Evolutionary conservation across 345 rosid genomes (phyloP), one percentile per base, ranked within the genome.

Genomic region (Raphanus sativus): DNA sequence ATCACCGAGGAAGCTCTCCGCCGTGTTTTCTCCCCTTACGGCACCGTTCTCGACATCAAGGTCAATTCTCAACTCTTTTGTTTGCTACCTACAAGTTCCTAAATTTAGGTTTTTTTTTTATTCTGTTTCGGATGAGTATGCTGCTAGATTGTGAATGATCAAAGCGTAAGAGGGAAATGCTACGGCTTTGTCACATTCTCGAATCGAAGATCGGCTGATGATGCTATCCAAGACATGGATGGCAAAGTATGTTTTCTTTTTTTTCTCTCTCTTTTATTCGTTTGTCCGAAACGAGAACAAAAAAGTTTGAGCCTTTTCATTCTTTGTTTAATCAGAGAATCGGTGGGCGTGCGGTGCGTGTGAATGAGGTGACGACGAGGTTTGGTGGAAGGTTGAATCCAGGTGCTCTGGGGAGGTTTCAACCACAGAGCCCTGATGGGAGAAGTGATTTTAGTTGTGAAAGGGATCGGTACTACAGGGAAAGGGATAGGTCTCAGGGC

Each of bases 171-270:
- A 74, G 98, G 97, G 72, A 91, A 88, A 77, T 90, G 95, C 80
- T 92, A 87, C 71, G 91, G 93, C 61, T 92, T 94, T 75, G 95
- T 92, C 60, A 94, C 97, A 59, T 94, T 84, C 72, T 73, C 89
- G 38, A 90, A 87, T 67, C 97, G 90, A 60, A 79, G 97, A 67
- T 90, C 95, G 0, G 97, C 91, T 5, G 69, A 73, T 82, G 95
- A 87, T 77, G 98, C 98, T 68, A 92, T 94, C 56, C 83, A 69
- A 68, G 90, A 88, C 77, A 92, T 90, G 98, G 81, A 94, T 79
- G 98, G 95, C 71, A 85, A 89, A 93, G 98, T 94, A 42, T 71
- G 75, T 5, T 79, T 48, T 21, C 79, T 74, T 5, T 13, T 80
- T 71, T 1, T 11, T 69, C 6, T 34, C 38, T 34, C 38, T 38